Percentiles rank a stretch among this genome's conserved stretches.
Evolutionary conservation across 1,139 yeast species (phyloP).

Genomic region (Suhomyces wounanorum): DNA sequence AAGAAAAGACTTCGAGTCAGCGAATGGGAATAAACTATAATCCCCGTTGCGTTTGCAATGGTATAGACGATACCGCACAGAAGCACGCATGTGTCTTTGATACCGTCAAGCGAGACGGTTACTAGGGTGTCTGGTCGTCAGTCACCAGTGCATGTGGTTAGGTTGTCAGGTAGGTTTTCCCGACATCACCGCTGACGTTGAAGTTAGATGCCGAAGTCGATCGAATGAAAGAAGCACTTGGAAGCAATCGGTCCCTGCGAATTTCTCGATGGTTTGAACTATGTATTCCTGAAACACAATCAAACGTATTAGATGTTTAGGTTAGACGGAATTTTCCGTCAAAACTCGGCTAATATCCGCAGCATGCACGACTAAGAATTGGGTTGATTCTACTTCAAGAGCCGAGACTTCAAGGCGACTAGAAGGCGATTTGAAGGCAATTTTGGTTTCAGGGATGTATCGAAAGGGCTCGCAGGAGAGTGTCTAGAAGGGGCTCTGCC

Average conservation of each 20-base stretch:
- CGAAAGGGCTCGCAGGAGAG: background rate
- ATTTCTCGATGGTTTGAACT: background rate
- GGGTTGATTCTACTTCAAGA: background rate
- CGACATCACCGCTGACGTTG: background rate
- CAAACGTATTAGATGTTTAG: background rate
- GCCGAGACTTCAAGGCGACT: background rate
- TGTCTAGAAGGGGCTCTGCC: background rate
- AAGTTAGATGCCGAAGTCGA: background rate
- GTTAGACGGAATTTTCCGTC: background rate
- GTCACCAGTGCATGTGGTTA: background rate
- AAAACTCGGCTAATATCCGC: background rate
- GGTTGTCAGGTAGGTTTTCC: background rate
- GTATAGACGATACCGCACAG: slow-evolving; percentile 7
- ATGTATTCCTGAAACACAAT: background rate
- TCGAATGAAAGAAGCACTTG: background rate
- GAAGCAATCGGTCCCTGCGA: background rate
- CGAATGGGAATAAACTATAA: slow-evolving; percentile 44
- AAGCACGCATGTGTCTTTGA: background rate
- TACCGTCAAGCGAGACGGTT: slow-evolving; percentile 7
- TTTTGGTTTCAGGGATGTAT: slow-evolving; percentile 1
- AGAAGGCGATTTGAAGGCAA: background rate
- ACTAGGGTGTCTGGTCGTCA: slow-evolving; percentile 5
- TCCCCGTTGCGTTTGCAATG: background rate
- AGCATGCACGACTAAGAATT: background rate
- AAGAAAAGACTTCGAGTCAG: slow-evolving; percentile 39